Base-by-base conservation (phyloP, 78 protist genomes). In the Tieghemostelium lacteum region DNA sequence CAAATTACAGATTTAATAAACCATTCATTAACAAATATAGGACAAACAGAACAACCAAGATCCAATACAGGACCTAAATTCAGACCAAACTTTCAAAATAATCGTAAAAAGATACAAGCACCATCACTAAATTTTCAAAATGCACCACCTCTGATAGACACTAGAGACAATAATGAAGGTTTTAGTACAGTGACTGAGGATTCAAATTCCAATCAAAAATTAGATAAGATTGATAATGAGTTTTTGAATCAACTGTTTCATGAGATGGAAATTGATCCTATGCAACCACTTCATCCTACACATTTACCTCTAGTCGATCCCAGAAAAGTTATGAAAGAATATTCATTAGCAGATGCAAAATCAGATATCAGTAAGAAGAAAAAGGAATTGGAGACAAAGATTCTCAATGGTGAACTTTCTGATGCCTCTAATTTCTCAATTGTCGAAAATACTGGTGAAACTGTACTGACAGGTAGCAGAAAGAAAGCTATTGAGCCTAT, bases 201-300 rank as follows among this genome's bases (percentile, higher is more conserved):
- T 45, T 14, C 52, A 14, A n/a, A n/a, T n/a, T 22, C 50, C 12
- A 67, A 67, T 66, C 65, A 57, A 39, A 58, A 33, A 57, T 22
- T 14, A 22, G 70, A 80, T 20, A 80, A 80, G 40, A 50, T 34
- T 12, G 42, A 80, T 57, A 40, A 57, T 7, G 88, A 64, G 10
- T 22, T 80, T 1, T 70, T 80, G 10, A 71, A 71, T 54, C 75
- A 80, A 57, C 24, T 80, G 20, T 80, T 80, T 58, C 75, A 80
- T 39, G 88, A 80, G 20, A 67, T 80, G 88, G 88, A 80, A 29
- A 71, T 80, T 26, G 88, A 80, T 40, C 88, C 88, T 55, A 80
- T 66, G 75, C 76, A 80, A 80, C 88, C 88, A 36, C 40, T 33
- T 28, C 88, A 80, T 67, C 88, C 88, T 33, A 80, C 88, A 1